phyloP scores from a whole-genome alignment of 805 yeast species.

The Pichia paraexigua region DNA sequence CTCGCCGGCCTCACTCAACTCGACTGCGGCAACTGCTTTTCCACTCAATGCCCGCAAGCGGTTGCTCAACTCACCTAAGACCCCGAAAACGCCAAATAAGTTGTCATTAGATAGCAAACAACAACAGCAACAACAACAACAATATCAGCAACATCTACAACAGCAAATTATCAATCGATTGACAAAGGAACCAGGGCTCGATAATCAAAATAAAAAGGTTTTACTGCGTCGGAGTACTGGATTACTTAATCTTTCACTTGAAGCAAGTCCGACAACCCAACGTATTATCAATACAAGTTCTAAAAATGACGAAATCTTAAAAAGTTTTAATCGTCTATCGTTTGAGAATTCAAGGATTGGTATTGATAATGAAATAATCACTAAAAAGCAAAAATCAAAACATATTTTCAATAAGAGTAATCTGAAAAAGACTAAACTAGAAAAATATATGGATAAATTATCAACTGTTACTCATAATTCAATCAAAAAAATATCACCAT shows the following conservation, averaged over 20 bases:
- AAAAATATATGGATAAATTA: slow-evolving; percentile 7
- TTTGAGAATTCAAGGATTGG: slow-evolving; percentile 10
- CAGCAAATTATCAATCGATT: not conserved
- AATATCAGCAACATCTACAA: not conserved
- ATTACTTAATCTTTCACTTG: slow-evolving; percentile 40
- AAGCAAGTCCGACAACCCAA: slow-evolving; percentile 26
- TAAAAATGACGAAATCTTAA: slow-evolving; percentile 22
- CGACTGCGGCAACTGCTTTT: not conserved
- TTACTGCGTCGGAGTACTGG: slow-evolving; percentile 46
- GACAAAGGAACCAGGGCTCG: not conserved
- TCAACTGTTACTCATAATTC: slow-evolving; percentile 1
- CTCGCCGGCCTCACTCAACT: not conserved
- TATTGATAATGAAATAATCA: not conserved
- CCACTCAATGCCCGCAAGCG: not conserved
- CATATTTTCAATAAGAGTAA: not conserved
- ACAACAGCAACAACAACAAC: not conserved
- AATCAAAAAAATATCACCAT: slow-evolving; percentile 5
- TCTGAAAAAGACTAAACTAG: slow-evolving; percentile 2
- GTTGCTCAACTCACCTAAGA: not conserved
- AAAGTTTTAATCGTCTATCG: slow-evolving; percentile 29
- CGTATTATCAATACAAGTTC: slow-evolving; percentile 22
- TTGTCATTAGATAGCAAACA: not conserved
- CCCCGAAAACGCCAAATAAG: not conserved
- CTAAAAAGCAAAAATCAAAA: not conserved
- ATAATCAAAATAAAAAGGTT: slow-evolving; percentile 18